A percentile compares a stretch with the other conserved stretches of the same genome.
Evolutionary conservation across 345 rosid species (phyloP).

Genomic region (Citrus australasica): DNA sequence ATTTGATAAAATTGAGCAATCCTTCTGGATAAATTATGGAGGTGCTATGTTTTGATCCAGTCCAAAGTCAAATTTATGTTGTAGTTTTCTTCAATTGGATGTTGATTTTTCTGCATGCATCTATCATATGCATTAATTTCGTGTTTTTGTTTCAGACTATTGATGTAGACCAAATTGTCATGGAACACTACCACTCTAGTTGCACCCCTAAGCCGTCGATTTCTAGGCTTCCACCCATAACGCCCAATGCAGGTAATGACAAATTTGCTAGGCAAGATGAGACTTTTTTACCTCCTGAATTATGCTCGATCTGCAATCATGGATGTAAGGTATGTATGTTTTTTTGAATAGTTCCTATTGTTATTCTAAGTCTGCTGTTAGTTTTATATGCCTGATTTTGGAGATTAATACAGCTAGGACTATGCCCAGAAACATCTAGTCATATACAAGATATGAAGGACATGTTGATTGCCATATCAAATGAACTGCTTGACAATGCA

Average conservation of each 20-base stretch:
- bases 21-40: neutral
- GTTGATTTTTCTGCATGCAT: conserved; percentile 8
- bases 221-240: conserved; percentile 50
- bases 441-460: conserved; percentile 93
- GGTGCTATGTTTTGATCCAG: neutral
- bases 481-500: conserved; percentile 86
- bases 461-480: conserved; percentile 70
- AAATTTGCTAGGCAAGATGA: conserved; percentile 42
- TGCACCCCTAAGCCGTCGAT: conserved; percentile 70
- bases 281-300: conserved; percentile 55
- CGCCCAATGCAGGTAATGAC: conserved; percentile 42
- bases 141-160: conserved; percentile 63
- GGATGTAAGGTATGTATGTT: conserved; percentile 54
- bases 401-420: conserved; percentile 66
- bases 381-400: conserved; percentile 26
- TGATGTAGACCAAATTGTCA: conserved; percentile 87
- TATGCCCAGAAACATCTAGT: conserved; percentile 67
- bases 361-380: conserved; percentile 13
- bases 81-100: neutral
- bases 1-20: neutral
- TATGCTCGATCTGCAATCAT: conserved; percentile 70
- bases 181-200: conserved; percentile 77
- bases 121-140: conserved; percentile 1
- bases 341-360: conserved; percentile 5
- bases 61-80: conserved; percentile 6